A percentile compares a stretch with the other conserved stretches of the same genome.
phyloP scores from a whole-genome alignment of 2,329 filamentous ascomycete species.

The Fusarium luffae region DNA sequence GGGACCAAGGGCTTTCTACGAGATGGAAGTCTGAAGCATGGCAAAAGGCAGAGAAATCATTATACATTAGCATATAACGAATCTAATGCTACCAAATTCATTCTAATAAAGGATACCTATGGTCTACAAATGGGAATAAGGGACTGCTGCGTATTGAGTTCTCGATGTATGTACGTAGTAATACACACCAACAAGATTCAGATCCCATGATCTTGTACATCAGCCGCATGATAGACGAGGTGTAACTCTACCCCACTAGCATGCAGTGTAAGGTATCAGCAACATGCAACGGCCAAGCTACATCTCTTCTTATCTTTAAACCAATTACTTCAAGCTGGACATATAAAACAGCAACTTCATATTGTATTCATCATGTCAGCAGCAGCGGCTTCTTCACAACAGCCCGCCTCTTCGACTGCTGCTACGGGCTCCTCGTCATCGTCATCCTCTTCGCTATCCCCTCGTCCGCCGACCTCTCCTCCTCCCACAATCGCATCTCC shows the following conservation, averaged over 20 bases:
- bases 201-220: conserved; percentile 35
- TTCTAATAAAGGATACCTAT: neutral
- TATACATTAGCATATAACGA: conserved; percentile 43
- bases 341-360: conserved; percentile 6
- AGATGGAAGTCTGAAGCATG: neutral
- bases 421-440: conserved; percentile 35
- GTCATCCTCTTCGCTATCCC: conserved; percentile 35
- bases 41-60: conserved; percentile 13
- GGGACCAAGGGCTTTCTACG: conserved; percentile 3
- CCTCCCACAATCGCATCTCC: conserved; percentile 42
- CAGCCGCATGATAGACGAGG: conserved; percentile 36
- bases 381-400: conserved; percentile 20
- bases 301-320: conserved; percentile 13
- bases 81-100: conserved; percentile 38
- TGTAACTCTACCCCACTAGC: conserved; percentile 34
- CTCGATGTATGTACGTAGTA: neutral
- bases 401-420: conserved; percentile 14
- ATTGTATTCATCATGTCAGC: conserved; percentile 21
- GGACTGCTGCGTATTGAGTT: neutral
- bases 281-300: conserved; percentile 25
- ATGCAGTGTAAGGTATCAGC: conserved; percentile 31
- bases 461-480: conserved; percentile 41
- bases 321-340: neutral
- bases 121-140: neutral
- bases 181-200: neutral